Percentiles rank a stretch among this genome's conserved stretches.
Evolutionary conservation across 2,329 filamentous ascomycete genomes (phyloP).

Genomic region (Aspergillus pseudotamarii): DNA sequence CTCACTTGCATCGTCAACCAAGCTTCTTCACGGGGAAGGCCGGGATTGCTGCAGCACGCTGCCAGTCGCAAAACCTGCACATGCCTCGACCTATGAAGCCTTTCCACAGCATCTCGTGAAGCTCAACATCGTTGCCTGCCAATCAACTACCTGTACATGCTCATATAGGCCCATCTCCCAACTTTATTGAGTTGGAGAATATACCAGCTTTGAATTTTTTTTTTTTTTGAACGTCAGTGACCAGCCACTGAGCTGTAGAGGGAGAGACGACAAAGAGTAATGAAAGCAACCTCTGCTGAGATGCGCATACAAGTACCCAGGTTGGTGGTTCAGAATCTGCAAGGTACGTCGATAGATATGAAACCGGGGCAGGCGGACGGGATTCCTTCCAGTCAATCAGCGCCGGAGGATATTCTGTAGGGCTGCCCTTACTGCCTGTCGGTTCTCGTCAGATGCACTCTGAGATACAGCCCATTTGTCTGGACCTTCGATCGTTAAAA

Average conservation of each 20-base stretch:
- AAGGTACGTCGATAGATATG: constrained; percentile 23
- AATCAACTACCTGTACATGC: background rate
- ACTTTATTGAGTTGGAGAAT: background rate
- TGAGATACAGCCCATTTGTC: background rate
- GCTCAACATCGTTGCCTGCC: background rate
- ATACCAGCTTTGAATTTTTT: background rate
- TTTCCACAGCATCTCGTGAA: too few relatives aligned
- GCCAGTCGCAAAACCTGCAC: constrained; percentile 4
- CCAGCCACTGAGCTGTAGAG: background rate
- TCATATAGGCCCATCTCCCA: background rate
- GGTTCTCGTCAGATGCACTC: background rate
- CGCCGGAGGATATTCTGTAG: constrained; percentile 2
- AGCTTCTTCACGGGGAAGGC: constrained; percentile 9
- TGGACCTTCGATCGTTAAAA: background rate
- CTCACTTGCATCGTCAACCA: background rate
- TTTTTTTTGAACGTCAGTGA: background rate
- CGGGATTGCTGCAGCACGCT: constrained; percentile 8
- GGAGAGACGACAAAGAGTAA: background rate
- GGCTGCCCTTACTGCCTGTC: constrained; percentile 12
- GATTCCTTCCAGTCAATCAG: constrained; percentile 14
- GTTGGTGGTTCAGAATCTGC: constrained; percentile 13
- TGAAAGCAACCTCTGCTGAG: too few relatives aligned
- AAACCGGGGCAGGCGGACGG: constrained; percentile 16
- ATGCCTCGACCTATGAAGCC: constrained; percentile 12
- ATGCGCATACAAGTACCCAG: background rate